These are phyloP conservation scores for Fusarium sp. DNA, from an alignment of 2,329 filamentous ascomycete genomes.

Conservation along the genomic window DNA sequence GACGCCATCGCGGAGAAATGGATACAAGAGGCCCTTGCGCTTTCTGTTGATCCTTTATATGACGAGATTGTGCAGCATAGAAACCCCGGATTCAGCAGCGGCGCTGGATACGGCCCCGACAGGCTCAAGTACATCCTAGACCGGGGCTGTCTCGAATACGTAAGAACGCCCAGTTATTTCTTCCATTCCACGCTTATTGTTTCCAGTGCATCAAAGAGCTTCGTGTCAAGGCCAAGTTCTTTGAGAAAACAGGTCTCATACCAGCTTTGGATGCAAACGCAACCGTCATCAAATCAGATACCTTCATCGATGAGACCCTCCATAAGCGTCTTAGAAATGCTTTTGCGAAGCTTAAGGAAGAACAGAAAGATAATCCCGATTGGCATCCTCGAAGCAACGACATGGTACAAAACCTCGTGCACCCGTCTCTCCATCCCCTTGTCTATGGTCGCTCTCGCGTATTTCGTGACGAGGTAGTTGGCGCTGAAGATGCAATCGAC, in stretches of 20 bases:
- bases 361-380: constrained; percentile 30
- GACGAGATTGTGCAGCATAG: background rate
- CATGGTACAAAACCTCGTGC: constrained; percentile 23
- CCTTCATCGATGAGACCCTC: constrained; percentile 16
- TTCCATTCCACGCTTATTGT: background rate
- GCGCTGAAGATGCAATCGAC: constrained; percentile 35
- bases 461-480: constrained; percentile 49
- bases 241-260: constrained; percentile 53
- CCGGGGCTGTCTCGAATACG: constrained; percentile 30
- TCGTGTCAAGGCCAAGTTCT: constrained; percentile 58
- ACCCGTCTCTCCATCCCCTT: constrained; percentile 38
- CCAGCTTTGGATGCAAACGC: constrained; percentile 40
- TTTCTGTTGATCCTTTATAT: constrained; percentile 14
- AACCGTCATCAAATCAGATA: constrained; percentile 42
- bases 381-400: constrained; percentile 26
- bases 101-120: background rate
- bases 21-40: constrained; percentile 28
- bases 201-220: constrained; percentile 53
- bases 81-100: background rate
- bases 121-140: constrained; percentile 24
- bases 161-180: background rate
- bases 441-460: constrained; percentile 47
- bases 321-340: constrained; percentile 13
- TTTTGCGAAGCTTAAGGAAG: constrained; percentile 32
- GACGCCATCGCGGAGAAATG: constrained; percentile 8